phyloP scores from a whole-genome alignment of 2,329 filamentous ascomycete species.

The Penicillium glabrum region DNA sequence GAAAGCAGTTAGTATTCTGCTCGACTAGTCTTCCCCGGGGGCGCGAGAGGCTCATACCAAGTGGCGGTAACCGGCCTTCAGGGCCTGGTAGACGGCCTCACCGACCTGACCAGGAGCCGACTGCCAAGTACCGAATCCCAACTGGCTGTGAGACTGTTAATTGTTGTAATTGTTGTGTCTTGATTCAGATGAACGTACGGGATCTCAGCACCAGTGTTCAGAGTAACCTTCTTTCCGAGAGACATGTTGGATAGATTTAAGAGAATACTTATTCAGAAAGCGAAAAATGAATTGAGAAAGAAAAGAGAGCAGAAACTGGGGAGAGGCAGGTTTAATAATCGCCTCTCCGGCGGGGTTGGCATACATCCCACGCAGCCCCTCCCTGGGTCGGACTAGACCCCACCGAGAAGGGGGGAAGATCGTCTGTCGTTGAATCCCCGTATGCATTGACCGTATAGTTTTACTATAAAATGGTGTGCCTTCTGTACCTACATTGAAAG shows the following conservation, averaged over 20 bases:
- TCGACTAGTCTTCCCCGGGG: background rate
- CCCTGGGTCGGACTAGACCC: conserved; percentile 21
- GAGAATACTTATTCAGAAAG: background rate
- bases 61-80: conserved; percentile 43
- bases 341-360: conserved; percentile 13
- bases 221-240: conserved; percentile 40
- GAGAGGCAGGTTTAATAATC: conserved; percentile 10
- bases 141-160: conserved; percentile 26
- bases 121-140: conserved; percentile 44
- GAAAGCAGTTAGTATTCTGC: conserved; percentile 12
- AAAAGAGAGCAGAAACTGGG: conserved; percentile 5
- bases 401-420: conserved; percentile 12
- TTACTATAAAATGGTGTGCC: background rate
- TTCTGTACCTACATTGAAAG: too few relatives aligned
- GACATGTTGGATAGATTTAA: conserved; percentile 29
- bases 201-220: conserved; percentile 40
- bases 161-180: background rate
- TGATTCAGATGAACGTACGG: conserved; percentile 29
- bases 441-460: background rate
- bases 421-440: background rate
- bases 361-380: conserved; percentile 8
- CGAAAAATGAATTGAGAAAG: background rate
- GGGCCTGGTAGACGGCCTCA: conserved; percentile 39
- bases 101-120: conserved; percentile 41
- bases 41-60: conserved; percentile 23